These are phyloP conservation scores for Solanum chilense DNA, from an alignment of 257 asterid species.

Conservation along the genomic window DNA sequence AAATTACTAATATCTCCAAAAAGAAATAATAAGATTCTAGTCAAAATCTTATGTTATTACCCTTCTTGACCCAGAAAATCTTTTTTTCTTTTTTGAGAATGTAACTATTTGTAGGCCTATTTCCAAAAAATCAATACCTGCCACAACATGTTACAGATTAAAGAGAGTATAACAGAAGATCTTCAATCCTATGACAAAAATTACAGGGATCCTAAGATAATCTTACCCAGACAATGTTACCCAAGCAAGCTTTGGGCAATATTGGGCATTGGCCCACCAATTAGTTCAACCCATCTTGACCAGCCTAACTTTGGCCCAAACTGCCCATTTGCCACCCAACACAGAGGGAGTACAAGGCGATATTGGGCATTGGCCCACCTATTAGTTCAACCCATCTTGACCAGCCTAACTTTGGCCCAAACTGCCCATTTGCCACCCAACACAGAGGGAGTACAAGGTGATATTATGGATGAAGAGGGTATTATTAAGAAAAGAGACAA, in stretches of 20 bases:
- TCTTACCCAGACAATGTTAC: background rate
- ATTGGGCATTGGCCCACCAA: background rate
- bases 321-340: background rate
- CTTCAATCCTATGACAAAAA: no score
- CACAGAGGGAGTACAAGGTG: background rate
- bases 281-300: background rate
- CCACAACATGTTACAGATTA: no score
- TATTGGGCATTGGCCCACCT: background rate
- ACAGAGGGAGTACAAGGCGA: background rate
- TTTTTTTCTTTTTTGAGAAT: background rate
- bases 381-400: background rate
- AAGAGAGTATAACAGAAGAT: no score
- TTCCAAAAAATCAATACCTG: no score
- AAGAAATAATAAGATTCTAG: background rate
- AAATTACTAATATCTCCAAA: background rate
- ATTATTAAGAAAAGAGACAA: background rate
- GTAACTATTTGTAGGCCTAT: no score
- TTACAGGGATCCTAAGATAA: no score
- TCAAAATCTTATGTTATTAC: background rate
- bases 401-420: background rate
- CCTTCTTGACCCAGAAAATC: background rate
- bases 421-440: background rate
- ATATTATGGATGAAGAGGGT: background rate
- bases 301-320: background rate
- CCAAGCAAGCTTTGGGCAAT: background rate